Conservation (phyloP, 768 basidiomycete species). For the Pleurotus tuber-regium region DNA sequence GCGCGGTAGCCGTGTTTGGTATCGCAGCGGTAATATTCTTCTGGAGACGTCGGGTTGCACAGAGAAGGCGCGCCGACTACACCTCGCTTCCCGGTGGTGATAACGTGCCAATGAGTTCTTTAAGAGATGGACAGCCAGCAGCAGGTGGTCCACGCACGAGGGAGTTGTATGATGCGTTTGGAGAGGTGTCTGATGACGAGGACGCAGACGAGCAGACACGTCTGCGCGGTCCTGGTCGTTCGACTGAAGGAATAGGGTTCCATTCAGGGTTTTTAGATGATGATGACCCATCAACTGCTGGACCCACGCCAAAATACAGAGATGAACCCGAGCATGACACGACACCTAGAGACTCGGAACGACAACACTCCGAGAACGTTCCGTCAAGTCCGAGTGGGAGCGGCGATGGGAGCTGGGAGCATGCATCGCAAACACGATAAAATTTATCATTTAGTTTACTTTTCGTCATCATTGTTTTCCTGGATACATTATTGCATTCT, state of each 20-base stretch:
- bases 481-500: not conserved
- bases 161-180: slow-evolving; percentile 96
- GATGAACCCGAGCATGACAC: slow-evolving; percentile 52
- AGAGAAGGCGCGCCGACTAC: slow-evolving; percentile 48
- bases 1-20: slow-evolving; percentile 75
- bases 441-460: slow-evolving; percentile 4
- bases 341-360: slow-evolving; percentile 11
- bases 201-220: slow-evolving; percentile 73
- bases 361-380: slow-evolving; percentile 16
- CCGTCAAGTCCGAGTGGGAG: slow-evolving; percentile 42
- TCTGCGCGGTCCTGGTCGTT: slow-evolving; percentile 35
- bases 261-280: slow-evolving; percentile 86
- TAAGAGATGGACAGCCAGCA: slow-evolving; percentile 39
- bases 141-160: slow-evolving; percentile 57
- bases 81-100: slow-evolving; percentile 59
- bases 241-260: slow-evolving; percentile 42
- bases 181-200: slow-evolving; percentile 82
- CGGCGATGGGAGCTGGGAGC: slow-evolving; percentile 75
- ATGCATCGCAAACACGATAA: slow-evolving; percentile 39
- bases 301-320: slow-evolving; percentile 35
- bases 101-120: slow-evolving; percentile 74
- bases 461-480: not conserved
- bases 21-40: slow-evolving; percentile 72
- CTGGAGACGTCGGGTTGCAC: slow-evolving; percentile 60
- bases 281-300: slow-evolving; percentile 48